phyloP scores from a whole-genome alignment of 345 rosid genomes.

The Lepidium didymum region DNA sequence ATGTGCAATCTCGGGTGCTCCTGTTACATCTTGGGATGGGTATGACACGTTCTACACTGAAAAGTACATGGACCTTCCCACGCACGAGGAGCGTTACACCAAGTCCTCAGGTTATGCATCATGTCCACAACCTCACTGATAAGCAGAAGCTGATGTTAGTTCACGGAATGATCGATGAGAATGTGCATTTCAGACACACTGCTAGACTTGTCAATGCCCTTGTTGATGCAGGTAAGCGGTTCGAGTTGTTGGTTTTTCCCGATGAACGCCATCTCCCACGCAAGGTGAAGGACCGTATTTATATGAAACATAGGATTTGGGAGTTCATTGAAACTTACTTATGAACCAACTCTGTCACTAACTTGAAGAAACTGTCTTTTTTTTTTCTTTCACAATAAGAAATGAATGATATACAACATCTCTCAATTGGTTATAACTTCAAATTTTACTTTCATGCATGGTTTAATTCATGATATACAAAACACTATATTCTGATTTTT shows the following conservation, averaged over 20 bases:
- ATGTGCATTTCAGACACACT: constrained; percentile 92
- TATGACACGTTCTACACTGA: constrained; percentile 89
- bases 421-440: background rate
- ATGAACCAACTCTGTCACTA: constrained; percentile 20
- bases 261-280: constrained; percentile 92
- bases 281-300: constrained; percentile 48
- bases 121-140: constrained; percentile 56
- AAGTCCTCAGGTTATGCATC: constrained; percentile 71
- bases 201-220: constrained; percentile 85
- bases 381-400: background rate
- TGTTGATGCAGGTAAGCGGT: constrained; percentile 57
- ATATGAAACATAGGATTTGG: constrained; percentile 96
- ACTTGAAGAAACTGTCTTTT: background rate
- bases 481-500: no score
- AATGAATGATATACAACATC: background rate
- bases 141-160: constrained; percentile 49
- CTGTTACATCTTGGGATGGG: constrained; percentile 97
- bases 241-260: constrained; percentile 76
- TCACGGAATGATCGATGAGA: constrained; percentile 96
- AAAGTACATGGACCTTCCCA: constrained; percentile 92
- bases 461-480: no score
- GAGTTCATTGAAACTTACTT: constrained; percentile 70
- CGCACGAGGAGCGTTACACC: constrained; percentile 31
- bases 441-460: background rate
- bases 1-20: constrained; percentile 83